phyloP scores from a whole-genome alignment of 179 eudicot genomes.

The Silene coronaria region DNA sequence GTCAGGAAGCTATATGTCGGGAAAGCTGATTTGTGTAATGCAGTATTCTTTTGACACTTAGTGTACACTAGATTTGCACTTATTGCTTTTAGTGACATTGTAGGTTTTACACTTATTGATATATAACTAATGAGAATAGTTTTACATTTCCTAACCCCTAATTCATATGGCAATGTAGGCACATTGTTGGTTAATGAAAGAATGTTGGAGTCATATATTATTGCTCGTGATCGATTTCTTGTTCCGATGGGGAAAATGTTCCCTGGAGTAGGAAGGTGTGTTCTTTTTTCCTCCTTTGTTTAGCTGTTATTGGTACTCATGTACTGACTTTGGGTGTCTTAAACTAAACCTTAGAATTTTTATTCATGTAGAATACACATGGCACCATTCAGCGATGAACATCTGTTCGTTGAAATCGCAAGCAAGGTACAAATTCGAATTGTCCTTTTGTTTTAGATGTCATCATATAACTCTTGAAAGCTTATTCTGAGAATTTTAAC shows the following conservation, averaged over 20 bases:
- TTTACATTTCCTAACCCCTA: background rate
- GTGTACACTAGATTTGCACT: background rate
- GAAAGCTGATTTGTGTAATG: background rate
- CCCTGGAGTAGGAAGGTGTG: conserved; percentile 92
- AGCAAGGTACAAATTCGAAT: conserved; percentile 57
- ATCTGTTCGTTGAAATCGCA: conserved; percentile 78
- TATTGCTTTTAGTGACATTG: background rate
- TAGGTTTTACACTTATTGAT: background rate
- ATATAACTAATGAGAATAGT: background rate
- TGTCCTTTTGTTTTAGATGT: background rate
- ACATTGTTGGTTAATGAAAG: conserved; percentile 92
- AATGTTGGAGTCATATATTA: conserved; percentile 94
- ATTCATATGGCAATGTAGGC: conserved; percentile 35
- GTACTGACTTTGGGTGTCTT: conserved; percentile 5
- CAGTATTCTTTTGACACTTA: background rate
- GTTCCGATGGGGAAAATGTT: conserved; percentile 94
- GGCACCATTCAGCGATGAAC: conserved; percentile 98
- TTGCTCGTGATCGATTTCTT: conserved; percentile 96
- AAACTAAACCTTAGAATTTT: conserved; percentile 27
- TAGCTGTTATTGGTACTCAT: background rate
- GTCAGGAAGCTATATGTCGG: background rate
- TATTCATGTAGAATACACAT: conserved; percentile 75
- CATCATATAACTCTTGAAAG: conserved; percentile 1
- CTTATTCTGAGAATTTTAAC: background rate
- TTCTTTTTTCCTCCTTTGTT: background rate